A percentile compares a stretch with the other conserved stretches of the same genome.
Conservation (phyloP, 192 early-diverging fungal species). For the Podila verticillata region DNA sequence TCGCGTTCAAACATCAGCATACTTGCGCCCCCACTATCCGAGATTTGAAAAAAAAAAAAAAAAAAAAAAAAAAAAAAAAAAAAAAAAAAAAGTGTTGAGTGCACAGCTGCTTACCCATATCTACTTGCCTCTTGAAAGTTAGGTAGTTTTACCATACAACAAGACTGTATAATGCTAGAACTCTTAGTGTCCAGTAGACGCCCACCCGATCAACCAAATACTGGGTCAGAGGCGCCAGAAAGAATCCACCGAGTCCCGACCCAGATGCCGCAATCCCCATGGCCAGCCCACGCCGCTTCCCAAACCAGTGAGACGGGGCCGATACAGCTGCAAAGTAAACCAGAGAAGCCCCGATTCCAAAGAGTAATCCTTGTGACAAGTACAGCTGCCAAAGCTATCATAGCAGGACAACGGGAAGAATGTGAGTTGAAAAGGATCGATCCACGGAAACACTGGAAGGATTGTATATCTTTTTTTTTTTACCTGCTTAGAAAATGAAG, state of each 20-base stretch:
- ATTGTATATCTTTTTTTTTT: neutral
- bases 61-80: neutral
- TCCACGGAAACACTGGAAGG: neutral
- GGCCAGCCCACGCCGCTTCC: conserved; percentile 68
- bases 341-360: conserved; percentile 74
- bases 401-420: neutral
- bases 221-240: conserved; percentile 61
- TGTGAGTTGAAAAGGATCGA: neutral
- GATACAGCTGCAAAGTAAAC: conserved; percentile 69
- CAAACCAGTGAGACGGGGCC: conserved; percentile 77
- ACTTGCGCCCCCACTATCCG: conserved; percentile 12
- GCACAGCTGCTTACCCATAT: no score
- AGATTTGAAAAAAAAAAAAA: neutral
- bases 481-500: conserved; percentile 55
- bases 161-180: conserved; percentile 62
- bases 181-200: conserved; percentile 67
- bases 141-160: conserved; percentile 20
- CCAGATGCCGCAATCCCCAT: conserved; percentile 80
- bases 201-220: conserved; percentile 65
- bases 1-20: conserved; percentile 19
- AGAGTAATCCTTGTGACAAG: conserved; percentile 76
- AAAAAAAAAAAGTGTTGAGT: neutral
- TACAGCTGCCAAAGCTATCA: conserved; percentile 76
- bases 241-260: conserved; percentile 77
- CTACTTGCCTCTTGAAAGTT: no score